phyloP scores from a whole-genome alignment of 805 yeast genomes.

The Saccharomycopsis oosterbeekiorum region DNA sequence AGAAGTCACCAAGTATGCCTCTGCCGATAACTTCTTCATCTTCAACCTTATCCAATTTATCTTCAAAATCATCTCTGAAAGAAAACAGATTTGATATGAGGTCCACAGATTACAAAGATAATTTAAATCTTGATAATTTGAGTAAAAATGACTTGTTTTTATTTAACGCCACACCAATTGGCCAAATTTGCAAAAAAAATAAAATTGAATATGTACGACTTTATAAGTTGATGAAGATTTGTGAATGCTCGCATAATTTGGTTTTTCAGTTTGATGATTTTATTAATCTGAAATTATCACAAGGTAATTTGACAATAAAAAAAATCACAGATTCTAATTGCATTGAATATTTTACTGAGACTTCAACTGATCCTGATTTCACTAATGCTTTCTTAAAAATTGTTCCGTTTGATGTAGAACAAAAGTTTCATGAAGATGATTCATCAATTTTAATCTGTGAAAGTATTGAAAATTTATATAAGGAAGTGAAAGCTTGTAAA shows the following conservation, averaged over 20 bases:
- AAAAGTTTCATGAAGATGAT: slow-evolving; percentile 5
- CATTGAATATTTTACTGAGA: slow-evolving; percentile 13
- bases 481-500: slow-evolving; percentile 37
- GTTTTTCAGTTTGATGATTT: slow-evolving; percentile 16
- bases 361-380: slow-evolving; percentile 3
- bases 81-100: background rate
- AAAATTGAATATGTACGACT: slow-evolving; percentile 9
- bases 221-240: slow-evolving; percentile 13
- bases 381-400: slow-evolving; percentile 33
- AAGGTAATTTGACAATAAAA: slow-evolving; percentile 6
- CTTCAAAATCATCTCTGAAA: background rate
- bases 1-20: background rate
- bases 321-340: slow-evolving; percentile 1
- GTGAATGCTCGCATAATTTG: slow-evolving; percentile 14
- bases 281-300: slow-evolving; percentile 6
- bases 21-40: background rate
- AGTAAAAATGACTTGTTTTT: slow-evolving; percentile 3
- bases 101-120: background rate
- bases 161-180: slow-evolving; percentile 13
- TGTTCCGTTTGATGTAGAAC: slow-evolving; percentile 42
- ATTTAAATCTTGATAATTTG: slow-evolving; percentile 1
- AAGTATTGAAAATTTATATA: slow-evolving; percentile 18
- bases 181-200: slow-evolving; percentile 10
- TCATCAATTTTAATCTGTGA: background rate
- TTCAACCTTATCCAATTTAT: background rate